Conservation (phyloP, 2,329 filamentous ascomycete species). For the Colletotrichum tofieldiae region DNA sequence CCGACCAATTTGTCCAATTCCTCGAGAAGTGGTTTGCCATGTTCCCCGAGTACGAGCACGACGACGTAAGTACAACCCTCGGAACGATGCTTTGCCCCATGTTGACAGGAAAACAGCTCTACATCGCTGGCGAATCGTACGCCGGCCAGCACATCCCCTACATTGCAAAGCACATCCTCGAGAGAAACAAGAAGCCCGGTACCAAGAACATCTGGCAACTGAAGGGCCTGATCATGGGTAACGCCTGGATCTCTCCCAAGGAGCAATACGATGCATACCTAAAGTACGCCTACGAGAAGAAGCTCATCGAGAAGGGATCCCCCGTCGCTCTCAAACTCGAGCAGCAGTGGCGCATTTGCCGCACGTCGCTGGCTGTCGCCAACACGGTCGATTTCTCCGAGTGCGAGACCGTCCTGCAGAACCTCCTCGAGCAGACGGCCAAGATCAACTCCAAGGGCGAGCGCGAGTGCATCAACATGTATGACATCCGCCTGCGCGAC, state of each 20-base stretch:
- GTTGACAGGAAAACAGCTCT: slow-evolving; percentile 73
- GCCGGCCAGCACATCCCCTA: slow-evolving; percentile 98
- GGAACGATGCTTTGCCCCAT: not conserved
- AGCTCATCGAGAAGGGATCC: slow-evolving; percentile 78
- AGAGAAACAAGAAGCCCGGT: slow-evolving; percentile 80
- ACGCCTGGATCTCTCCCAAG: slow-evolving; percentile 93
- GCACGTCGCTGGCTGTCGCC: slow-evolving; percentile 69
- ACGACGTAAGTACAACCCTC: slow-evolving; percentile 81
- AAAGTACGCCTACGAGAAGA: slow-evolving; percentile 83
- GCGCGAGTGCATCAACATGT: slow-evolving; percentile 90
- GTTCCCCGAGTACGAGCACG: slow-evolving; percentile 91
- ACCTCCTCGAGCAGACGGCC: slow-evolving; percentile 78
- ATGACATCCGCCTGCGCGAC: slow-evolving; percentile 91
- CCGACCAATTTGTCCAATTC: slow-evolving; percentile 88
- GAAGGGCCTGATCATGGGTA: slow-evolving; percentile 91
- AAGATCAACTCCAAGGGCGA: slow-evolving; percentile 64
- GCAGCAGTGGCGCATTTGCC: slow-evolving; percentile 78
- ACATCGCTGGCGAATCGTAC: slow-evolving; percentile 96
- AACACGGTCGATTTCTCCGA: slow-evolving; percentile 75
- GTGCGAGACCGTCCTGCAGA: slow-evolving; percentile 85
- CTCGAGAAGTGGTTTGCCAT: slow-evolving; percentile 91
- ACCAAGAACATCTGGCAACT: slow-evolving; percentile 79
- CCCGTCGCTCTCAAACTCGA: slow-evolving; percentile 77
- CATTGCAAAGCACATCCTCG: slow-evolving; percentile 91
- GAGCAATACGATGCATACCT: slow-evolving; percentile 94